Evolutionary conservation across 345 rosid species (phyloP).

Genomic region (Psidium guajava): DNA sequence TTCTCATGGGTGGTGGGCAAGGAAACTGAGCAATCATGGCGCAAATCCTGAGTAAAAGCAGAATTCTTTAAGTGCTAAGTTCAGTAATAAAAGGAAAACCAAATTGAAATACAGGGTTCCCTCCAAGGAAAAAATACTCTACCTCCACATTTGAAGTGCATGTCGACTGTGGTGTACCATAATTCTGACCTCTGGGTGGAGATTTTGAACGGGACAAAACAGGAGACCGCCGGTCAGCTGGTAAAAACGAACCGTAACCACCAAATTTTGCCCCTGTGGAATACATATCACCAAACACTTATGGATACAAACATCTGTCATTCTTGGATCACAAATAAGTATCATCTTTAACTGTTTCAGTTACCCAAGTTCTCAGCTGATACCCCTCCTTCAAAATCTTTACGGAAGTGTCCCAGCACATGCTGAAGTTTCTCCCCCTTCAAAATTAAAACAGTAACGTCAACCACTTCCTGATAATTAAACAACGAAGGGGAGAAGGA

Average conservation of each 20-base stretch:
- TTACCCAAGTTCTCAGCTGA: constrained; percentile 93
- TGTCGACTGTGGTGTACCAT: constrained; percentile 44
- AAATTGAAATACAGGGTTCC: neutral
- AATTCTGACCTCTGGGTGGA: constrained; percentile 39
- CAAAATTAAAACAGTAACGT: constrained; percentile 10
- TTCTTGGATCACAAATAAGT: constrained; percentile 13
- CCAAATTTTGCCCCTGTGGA: constrained; percentile 87
- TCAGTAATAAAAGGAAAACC: constrained; percentile 4
- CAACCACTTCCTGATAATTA: neutral
- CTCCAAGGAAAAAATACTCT: neutral
- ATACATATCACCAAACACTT: constrained; percentile 13
- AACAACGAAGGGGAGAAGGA: neutral
- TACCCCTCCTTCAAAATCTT: constrained; percentile 96
- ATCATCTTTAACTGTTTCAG: constrained; percentile 11
- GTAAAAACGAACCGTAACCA: constrained; percentile 96
- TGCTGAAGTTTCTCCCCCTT: constrained; percentile 90
- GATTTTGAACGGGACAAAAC: constrained; percentile 43
- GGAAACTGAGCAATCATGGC: constrained; percentile 20
- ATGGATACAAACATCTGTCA: constrained; percentile 7
- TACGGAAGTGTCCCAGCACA: constrained; percentile 89
- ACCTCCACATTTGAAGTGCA: constrained; percentile 58
- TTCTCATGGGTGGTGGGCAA: constrained; percentile 23
- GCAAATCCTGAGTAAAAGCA: constrained; percentile 39
- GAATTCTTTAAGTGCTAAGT: constrained; percentile 4
- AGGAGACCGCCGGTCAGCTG: constrained; percentile 74